Percentiles rank a stretch among this genome's conserved stretches.
Conservation (phyloP, 768 basidiomycete species). For the Kwoniella europaea region DNA sequence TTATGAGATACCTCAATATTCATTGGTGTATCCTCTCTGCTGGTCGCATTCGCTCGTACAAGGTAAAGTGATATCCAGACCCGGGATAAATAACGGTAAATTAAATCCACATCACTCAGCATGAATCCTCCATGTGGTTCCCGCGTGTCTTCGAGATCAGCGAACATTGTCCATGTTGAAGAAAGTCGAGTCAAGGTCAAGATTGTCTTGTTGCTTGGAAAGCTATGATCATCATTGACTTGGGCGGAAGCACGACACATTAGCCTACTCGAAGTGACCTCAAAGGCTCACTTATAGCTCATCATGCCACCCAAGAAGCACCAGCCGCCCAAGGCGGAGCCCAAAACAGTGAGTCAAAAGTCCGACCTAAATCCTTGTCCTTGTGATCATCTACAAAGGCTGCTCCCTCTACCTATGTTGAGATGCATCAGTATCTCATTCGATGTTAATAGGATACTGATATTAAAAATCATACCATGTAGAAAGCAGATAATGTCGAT, state of each 20-base stretch:
- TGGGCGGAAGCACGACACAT: background rate
- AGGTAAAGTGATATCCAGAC: background rate
- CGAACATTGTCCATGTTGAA: background rate
- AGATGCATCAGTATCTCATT: too few species aligned
- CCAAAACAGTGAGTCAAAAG: conserved; percentile 32
- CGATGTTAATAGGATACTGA: background rate
- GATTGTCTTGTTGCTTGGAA: too few species aligned
- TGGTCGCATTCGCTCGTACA: background rate
- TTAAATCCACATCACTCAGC: background rate
- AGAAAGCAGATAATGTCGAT: conserved; percentile 52
- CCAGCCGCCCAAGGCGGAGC: conserved; percentile 27
- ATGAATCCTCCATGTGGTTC: background rate
- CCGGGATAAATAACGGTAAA: background rate
- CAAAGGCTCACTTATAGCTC: background rate
- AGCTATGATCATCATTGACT: too few species aligned
- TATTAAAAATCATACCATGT: conserved; percentile 6
- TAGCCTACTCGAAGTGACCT: background rate
- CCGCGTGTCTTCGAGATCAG: background rate
- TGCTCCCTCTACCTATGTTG: background rate
- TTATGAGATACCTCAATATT: conserved; percentile 19
- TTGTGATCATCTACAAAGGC: too few species aligned
- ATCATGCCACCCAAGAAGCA: conserved; percentile 49
- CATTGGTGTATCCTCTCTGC: conserved; percentile 7
- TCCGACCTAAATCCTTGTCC: background rate
- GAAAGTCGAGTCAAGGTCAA: background rate